Base-by-base conservation (phyloP, 352 stramenopile genomes). In the Globisporangium parvum region DNA sequence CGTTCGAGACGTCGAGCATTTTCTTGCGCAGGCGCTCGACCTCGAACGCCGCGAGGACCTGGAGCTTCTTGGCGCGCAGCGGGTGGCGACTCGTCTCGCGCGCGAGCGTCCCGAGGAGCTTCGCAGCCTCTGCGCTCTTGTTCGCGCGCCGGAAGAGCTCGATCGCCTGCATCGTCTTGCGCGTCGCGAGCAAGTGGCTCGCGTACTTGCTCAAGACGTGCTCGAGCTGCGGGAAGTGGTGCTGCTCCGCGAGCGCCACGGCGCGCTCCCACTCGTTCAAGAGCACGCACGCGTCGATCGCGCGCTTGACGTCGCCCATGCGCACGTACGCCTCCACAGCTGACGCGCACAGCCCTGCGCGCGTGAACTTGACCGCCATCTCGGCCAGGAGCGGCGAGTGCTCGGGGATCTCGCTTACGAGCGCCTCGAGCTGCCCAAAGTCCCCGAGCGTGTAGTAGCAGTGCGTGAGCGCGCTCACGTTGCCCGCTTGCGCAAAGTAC, bases 221-320 rank as follows among this genome's bases (percentile, higher is more conserved):
- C 64, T 98, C 93, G 41, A 98, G 96, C 62, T 98, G 91, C 12
- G 88, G 88, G 55, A 96, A 98, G 56, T 96, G 78, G 71, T 97
- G 87, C 61, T 95, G 68, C 56, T 97, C 86, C 0, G 91, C 93
- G 1, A 98, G 75, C 26, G 87, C 65, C 40, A 98, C 86, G 28
- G 93, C 93, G 10, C 72, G 70, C 53, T 94, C 88, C 89, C 92
- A 98, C 41, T 98, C 84, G 64, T 98, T 98, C 37, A 97, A 62
- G 2, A 96, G 57, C 20, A 98, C 91, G 35, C 91, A 97, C 14
- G 82, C 85, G 54, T 98, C 93, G 47, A 98, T 96, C 6, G 93
- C 93, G 23, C 69, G 77, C 73, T 98, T 98, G 39, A 94, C 65
- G 54, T 98, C 79, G n/a, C 83, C 82, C 62, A 92, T 87, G 45